phyloP scores from a whole-genome alignment of 2,329 filamentous ascomycete genomes.

The Aspergillus fumigatus region DNA sequence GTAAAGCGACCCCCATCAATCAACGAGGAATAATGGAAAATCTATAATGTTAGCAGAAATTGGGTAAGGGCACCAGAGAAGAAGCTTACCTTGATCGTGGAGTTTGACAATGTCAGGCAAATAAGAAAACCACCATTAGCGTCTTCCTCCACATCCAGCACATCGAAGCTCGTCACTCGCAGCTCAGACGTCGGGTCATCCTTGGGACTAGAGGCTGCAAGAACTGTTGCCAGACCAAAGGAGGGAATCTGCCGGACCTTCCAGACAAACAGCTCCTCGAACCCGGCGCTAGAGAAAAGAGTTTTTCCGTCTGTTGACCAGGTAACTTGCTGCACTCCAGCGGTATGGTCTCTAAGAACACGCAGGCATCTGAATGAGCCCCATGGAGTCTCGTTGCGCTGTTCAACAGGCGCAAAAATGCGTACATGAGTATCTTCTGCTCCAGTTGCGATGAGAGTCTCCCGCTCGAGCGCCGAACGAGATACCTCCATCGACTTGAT shows the following conservation, averaged over 20 bases:
- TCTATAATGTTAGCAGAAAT: constrained; percentile 29
- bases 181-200: constrained; percentile 58
- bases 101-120: constrained; percentile 78
- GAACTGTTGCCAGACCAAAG: constrained; percentile 50
- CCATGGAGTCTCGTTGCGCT: constrained; percentile 12
- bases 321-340: constrained; percentile 74
- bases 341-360: constrained; percentile 70
- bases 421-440: constrained; percentile 71
- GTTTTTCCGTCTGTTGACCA: constrained; percentile 66
- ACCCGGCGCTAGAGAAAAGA: constrained; percentile 81
- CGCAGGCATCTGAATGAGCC: constrained; percentile 50
- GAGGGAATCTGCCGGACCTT: constrained; percentile 54
- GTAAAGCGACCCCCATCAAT: constrained; percentile 21
- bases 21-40: constrained; percentile 40
- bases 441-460: constrained; percentile 58
- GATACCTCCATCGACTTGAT: constrained; percentile 62
- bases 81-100: constrained; percentile 56
- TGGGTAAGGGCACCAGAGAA: not conserved
- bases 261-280: constrained; percentile 90
- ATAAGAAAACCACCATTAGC: constrained; percentile 49
- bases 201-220: constrained; percentile 48
- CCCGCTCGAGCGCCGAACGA: constrained; percentile 7
- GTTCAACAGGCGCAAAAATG: constrained; percentile 48
- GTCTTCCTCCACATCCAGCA: constrained; percentile 32
- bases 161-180: constrained; percentile 75